Percentiles rank a stretch among this genome's conserved stretches.
phyloP scores from a whole-genome alignment of 2,329 filamentous ascomycete species.

The Pseudogymnoascus sp. region DNA sequence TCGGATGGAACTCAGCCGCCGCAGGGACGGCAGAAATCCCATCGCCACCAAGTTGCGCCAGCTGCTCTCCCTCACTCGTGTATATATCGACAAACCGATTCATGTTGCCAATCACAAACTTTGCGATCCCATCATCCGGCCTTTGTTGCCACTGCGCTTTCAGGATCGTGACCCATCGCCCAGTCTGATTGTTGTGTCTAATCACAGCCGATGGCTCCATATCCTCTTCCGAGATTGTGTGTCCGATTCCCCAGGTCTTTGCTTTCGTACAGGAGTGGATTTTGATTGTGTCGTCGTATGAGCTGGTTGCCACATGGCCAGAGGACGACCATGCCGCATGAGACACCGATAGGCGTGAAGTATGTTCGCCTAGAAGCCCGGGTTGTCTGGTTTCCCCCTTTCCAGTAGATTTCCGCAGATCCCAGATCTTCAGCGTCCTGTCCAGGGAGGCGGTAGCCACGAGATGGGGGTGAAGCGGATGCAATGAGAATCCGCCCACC shows the following conservation, averaged over 20 bases:
- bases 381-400: slow-evolving; percentile 57
- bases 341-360: slow-evolving; percentile 77
- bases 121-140: slow-evolving; percentile 72
- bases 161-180: slow-evolving; percentile 79
- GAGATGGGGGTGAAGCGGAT: slow-evolving; percentile 73
- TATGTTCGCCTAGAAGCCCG: slow-evolving; percentile 70
- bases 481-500: slow-evolving; percentile 85
- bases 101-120: slow-evolving; percentile 95
- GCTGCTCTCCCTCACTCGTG: slow-evolving; percentile 71
- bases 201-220: slow-evolving; percentile 67
- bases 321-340: slow-evolving; percentile 84
- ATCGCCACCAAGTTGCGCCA: slow-evolving; percentile 82
- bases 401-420: slow-evolving; percentile 70
- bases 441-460: slow-evolving; percentile 87
- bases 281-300: slow-evolving; percentile 93
- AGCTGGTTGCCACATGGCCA: slow-evolving; percentile 83
- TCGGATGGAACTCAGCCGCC: slow-evolving; percentile 84
- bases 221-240: slow-evolving; percentile 50
- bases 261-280: slow-evolving; percentile 72
- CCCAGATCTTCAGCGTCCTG: slow-evolving; percentile 86
- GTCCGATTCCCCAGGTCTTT: slow-evolving; percentile 50
- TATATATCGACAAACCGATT: slow-evolving; percentile 94
- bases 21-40: slow-evolving; percentile 92
- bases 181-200: slow-evolving; percentile 91
- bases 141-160: slow-evolving; percentile 83